Base-by-base conservation (phyloP, 495 filamentous ascomycete genomes). In the Aspergillus saccharolyticus region DNA sequence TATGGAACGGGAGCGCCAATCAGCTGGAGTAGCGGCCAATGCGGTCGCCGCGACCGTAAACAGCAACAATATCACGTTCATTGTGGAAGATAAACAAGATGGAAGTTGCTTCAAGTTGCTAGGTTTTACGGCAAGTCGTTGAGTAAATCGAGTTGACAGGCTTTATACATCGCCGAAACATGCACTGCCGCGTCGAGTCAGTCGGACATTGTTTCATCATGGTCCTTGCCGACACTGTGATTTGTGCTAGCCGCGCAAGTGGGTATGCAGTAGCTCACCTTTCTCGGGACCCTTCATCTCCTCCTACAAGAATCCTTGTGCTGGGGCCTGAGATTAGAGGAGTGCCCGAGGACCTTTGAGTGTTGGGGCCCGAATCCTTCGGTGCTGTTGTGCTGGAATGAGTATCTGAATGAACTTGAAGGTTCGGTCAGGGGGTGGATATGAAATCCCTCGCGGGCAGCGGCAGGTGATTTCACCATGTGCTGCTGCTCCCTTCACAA, bases 1-100 rank as follows among this genome's bases (percentile, higher is more conserved):
- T 58, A 90, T 86, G 14, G 83, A 84, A 58, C 81, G 82, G 42
- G 77, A 76, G 24, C 85, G 77, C 85, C 85, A 88, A 56, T 80
- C 70, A 9, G 71, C 78, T 3, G 82, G 70, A 0, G 71, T 71
- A 0, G 73, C 73, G 2, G 76, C 77, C 39, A 73, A 54, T 3
- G 66, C 63, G 7, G 66, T 60, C n/a, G 66, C 51, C 6, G 56
- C 17, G 14, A 74, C 44, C 25, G 66, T 43, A 1, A 64, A 56
- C 28, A 70, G 56, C 51, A 69, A 44, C 52, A 49, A 16, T 56
- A 58, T 6, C 54, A 52, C 33, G 42, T 30, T 45, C 42, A 52
- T 49, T 2, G 9, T 28, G 25, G 25, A 4, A 28, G n/a, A n/a
- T n/a, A n/a, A n/a, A n/a, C n/a, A n/a, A n/a, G n/a, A n/a, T n/a